These are phyloP conservation scores for Xylariaceae sp. DNA, from an alignment of 2,329 filamentous ascomycete genomes.

Conservation along the genomic window DNA sequence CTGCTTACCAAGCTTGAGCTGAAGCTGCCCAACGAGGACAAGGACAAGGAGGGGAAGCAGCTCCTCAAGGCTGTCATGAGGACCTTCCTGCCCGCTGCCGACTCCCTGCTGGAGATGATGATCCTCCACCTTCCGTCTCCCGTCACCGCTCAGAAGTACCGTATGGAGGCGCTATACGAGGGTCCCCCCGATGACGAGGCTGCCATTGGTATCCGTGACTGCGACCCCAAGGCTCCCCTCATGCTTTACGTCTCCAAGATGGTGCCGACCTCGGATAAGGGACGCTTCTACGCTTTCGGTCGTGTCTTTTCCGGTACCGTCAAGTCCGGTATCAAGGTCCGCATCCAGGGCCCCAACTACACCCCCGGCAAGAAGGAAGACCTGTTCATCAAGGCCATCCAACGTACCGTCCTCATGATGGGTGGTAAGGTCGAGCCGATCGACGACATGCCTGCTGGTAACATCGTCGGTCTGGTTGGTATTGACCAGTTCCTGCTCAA, in stretches of 20 bases:
- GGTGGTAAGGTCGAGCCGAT: slow-evolving; percentile 98
- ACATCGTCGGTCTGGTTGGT: slow-evolving; percentile 99
- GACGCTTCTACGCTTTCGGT: slow-evolving; percentile 99
- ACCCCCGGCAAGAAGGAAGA: slow-evolving; percentile 96
- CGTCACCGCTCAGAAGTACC: slow-evolving; percentile 92
- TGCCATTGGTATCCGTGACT: slow-evolving; percentile 96
- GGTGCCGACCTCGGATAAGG: slow-evolving; percentile 99
- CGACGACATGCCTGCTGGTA: slow-evolving; percentile 97
- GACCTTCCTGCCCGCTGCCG: slow-evolving; percentile 96
- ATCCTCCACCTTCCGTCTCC: slow-evolving; percentile 97
- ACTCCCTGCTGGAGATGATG: slow-evolving; percentile 99
- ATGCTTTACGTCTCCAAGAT: slow-evolving; percentile 99
- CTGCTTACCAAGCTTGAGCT: slow-evolving; percentile 91
- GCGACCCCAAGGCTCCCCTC: slow-evolving; percentile 93
- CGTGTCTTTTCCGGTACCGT: slow-evolving; percentile 99
- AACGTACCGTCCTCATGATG: slow-evolving; percentile 99
- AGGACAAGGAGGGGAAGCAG: slow-evolving; percentile 91
- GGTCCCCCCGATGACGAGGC: slow-evolving; percentile 88
- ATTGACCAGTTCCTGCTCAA: slow-evolving; percentile 99
- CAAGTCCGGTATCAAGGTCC: slow-evolving; percentile 96
- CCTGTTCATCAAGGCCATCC: slow-evolving; percentile 97
- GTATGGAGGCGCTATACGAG: slow-evolving; percentile 97
- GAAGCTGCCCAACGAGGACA: slow-evolving; percentile 82
- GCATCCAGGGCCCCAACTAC: slow-evolving; percentile 99
- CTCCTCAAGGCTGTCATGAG: slow-evolving; percentile 97